phyloP scores from a whole-genome alignment of 2,329 filamentous ascomycete species.

The Parastagonospora avenae region DNA sequence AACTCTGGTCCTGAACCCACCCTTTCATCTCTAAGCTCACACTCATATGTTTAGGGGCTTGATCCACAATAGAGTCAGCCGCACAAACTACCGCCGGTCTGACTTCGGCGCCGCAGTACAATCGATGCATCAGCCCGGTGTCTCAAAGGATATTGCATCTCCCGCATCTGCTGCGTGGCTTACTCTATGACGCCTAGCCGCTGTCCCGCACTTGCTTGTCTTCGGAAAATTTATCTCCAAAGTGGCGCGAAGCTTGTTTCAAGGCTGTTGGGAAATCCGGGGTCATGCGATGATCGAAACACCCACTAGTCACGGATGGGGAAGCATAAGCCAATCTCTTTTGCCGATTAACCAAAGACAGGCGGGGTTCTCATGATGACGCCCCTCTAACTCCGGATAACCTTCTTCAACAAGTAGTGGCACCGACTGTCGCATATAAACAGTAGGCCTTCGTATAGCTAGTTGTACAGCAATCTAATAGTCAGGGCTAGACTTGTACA shows the following conservation, averaged over 20 bases:
- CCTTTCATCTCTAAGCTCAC: too few relatives aligned
- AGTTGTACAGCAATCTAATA: not conserved
- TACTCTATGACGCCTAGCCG: too few relatives aligned
- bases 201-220: too few relatives aligned
- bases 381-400: not conserved
- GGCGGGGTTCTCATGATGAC: not conserved
- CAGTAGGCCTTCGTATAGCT: not conserved
- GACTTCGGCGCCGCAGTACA: too few relatives aligned
- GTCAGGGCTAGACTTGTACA: not conserved
- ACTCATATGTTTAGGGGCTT: too few relatives aligned
- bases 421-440: not conserved
- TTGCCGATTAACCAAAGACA: constrained; percentile 5
- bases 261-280: not conserved
- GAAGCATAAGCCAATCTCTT: not conserved
- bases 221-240: constrained; percentile 5
- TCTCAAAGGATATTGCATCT: too few relatives aligned
- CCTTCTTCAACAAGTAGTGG: not conserved
- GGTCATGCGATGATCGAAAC: not conserved
- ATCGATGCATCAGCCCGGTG: too few relatives aligned
- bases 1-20: too few relatives aligned
- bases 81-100: too few relatives aligned
- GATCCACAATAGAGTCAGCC: too few relatives aligned
- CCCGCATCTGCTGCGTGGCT: too few relatives aligned
- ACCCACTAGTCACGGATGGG: not conserved
- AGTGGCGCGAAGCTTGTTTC: not conserved